Evolutionary conservation across 192 early-diverging fungal species (phyloP).

Genomic region (Umbelopsis ramanniana): DNA sequence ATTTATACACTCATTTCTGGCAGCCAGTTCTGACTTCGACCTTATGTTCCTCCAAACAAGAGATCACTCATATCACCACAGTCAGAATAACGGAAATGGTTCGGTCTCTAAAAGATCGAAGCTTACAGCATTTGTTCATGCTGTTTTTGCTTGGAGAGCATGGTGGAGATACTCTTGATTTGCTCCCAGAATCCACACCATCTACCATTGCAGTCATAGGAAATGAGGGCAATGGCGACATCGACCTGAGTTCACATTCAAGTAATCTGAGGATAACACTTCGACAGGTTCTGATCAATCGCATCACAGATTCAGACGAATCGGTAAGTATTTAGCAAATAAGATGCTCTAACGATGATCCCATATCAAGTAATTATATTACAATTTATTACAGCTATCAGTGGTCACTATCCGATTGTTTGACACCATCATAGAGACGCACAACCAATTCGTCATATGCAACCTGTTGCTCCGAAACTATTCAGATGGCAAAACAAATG

Average conservation of each 20-base stretch:
- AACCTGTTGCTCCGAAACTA: conserved; percentile 63
- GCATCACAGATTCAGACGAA: conserved; percentile 36
- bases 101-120: conserved; percentile 39
- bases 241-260: not conserved
- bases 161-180: conserved; percentile 38
- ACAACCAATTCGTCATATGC: conserved; percentile 63
- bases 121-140: conserved; percentile 36
- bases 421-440: conserved; percentile 59
- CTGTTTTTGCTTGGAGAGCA: conserved; percentile 40
- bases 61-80: conserved; percentile 35
- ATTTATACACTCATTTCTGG: conserved; percentile 42
- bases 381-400: conserved; percentile 27
- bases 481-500: conserved; percentile 24
- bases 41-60: conserved; percentile 31
- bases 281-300: conserved; percentile 48
- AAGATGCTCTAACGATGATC: no score
- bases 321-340: conserved; percentile 17
- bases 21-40: conserved; percentile 40
- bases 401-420: conserved; percentile 61
- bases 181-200: conserved; percentile 30
- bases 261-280: conserved; percentile 35
- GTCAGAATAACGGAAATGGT: conserved; percentile 44
- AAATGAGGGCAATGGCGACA: not conserved
- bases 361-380: not conserved
- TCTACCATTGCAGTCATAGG: not conserved